phyloP scores from a whole-genome alignment of 106 monocot species.

The Dactylorhiza incarnata region DNA sequence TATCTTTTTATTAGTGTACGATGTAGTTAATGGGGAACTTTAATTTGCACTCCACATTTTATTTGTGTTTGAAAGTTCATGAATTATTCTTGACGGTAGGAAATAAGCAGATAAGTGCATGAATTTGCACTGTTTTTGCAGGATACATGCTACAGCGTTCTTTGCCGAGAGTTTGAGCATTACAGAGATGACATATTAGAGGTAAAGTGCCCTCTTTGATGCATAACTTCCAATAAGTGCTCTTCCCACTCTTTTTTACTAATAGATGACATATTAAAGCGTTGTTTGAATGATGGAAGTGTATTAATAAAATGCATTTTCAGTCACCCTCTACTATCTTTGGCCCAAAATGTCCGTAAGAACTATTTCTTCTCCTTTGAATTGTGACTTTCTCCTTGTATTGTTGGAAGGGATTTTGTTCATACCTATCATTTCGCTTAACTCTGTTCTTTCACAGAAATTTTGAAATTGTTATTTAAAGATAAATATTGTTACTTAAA shows the following conservation, averaged over 20 bases:
- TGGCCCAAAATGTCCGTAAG: not conserved
- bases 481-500: not conserved
- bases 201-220: constrained; percentile 23
- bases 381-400: not conserved
- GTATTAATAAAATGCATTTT: not conserved
- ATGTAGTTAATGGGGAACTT: not conserved
- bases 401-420: not conserved
- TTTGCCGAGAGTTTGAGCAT: constrained; percentile 56
- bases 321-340: not conserved
- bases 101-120: not conserved
- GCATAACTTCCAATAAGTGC: not conserved
- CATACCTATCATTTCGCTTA: not conserved
- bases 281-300: not conserved
- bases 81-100: not conserved
- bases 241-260: not conserved
- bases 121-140: constrained; percentile 10
- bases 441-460: not conserved
- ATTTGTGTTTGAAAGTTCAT: not conserved
- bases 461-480: not conserved
- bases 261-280: not conserved
- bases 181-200: constrained; percentile 70
- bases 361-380: not conserved
- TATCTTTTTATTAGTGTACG: not conserved
- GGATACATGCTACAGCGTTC: constrained; percentile 56
- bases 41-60: not conserved